Evolutionary conservation across 805 yeast species (phyloP).

Genomic region (Candida tammaniensis): DNA sequence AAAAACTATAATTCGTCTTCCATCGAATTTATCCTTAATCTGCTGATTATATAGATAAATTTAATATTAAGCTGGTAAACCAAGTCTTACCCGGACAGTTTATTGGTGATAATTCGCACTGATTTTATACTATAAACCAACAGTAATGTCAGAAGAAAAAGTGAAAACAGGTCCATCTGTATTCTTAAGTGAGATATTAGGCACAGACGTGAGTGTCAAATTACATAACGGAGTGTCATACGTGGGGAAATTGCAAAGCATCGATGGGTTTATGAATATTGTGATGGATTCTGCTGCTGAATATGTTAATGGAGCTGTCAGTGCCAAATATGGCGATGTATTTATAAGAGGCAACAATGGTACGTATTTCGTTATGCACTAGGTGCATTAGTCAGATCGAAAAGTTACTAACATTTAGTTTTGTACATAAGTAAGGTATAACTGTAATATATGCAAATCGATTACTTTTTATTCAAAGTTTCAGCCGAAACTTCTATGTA

Average conservation of each 20-base stretch:
- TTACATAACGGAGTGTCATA: conserved; percentile 86
- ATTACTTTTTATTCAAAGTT: too few species aligned
- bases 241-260: conserved; percentile 66
- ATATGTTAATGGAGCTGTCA: conserved; percentile 44
- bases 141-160: conserved; percentile 9
- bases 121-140: neutral
- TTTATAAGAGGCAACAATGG: conserved; percentile 87
- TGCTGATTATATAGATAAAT: too few species aligned
- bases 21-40: too few species aligned
- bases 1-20: too few species aligned
- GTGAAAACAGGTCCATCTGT: conserved; percentile 61
- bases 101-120: conserved; percentile 1
- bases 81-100: conserved; percentile 10
- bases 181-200: conserved; percentile 76
- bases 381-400: neutral
- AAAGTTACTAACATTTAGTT: conserved; percentile 19
- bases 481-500: too few species aligned
- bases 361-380: conserved; percentile 30
- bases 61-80: too few species aligned
- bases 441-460: conserved; percentile 8
- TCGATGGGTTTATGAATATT: conserved; percentile 96
- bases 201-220: conserved; percentile 77
- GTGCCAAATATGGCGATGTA: conserved; percentile 66
- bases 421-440: conserved; percentile 41
- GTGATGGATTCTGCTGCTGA: conserved; percentile 81